Base-by-base conservation (phyloP, 164 flowering plant genomes). In the Vitis cinerea region DNA sequence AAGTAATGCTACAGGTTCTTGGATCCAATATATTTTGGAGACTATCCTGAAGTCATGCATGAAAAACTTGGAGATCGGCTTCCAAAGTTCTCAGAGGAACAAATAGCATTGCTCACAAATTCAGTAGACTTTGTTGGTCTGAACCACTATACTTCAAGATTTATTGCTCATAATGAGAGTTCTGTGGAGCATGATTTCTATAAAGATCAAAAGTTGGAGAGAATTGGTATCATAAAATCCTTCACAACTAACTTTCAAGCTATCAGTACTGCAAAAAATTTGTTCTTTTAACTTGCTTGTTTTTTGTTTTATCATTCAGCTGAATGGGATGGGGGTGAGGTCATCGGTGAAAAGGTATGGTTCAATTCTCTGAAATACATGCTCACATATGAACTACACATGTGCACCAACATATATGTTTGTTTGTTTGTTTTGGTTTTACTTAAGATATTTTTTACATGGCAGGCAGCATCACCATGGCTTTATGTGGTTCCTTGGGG, bases 401-500 rank as follows among this genome's bases (percentile, higher is more conserved):
- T 44, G 12, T 64, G 44, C 44, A 3, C 44, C 44, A 37, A 37
- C 51, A 58, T 37, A n/a, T 31, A 14, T 58, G 9, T 17, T 17
- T 5, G 31, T n/a, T 10, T 44, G 7, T 47, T 44, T 15, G 47
- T 55, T 51, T 8, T 67, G 48, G 29, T 16, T 19, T 68, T 16
- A 19, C 2, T 51, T 72, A 48, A 73, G 17, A 63, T 6, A 19
- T 50, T 57, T 66, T 50, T 17, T 68, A 11, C n/a, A 27, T 83
- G 61, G 65, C 83, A 94, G 97, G 98, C 97, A 49, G 97, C 97
- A 65, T 94, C 97, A 57, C 77, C 82, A 15, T 94, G 97, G 97
- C 97, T 94, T 56, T 94, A 89, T 66, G 78, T 92, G 73, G 97
- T 89, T 76, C 98, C 98, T 69, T 92, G 98, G 98, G 98, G 98